phyloP scores from a whole-genome alignment of 2,329 filamentous ascomycete genomes.

The Colletotrichum karsti region DNA sequence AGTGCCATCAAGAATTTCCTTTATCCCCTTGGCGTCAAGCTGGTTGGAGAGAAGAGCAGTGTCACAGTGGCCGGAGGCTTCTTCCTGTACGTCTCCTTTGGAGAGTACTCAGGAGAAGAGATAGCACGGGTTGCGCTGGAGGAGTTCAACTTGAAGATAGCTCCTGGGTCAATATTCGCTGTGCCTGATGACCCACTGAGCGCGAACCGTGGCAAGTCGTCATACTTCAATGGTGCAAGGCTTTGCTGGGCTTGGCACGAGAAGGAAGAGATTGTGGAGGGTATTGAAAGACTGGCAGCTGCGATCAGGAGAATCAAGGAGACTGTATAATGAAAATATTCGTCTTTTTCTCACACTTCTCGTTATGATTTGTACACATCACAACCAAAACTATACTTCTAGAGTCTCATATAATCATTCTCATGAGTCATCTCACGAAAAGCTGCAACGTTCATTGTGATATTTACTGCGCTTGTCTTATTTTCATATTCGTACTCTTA shows the following conservation, averaged over 20 bases:
- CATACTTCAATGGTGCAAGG: conserved; percentile 51
- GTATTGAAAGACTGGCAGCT: conserved; percentile 66
- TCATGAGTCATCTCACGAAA: too few species aligned
- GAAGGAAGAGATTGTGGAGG: conserved; percentile 72
- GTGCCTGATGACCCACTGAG: conserved; percentile 42
- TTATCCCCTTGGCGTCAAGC: conserved; percentile 43
- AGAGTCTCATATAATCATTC: too few species aligned
- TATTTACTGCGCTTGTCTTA: too few species aligned
- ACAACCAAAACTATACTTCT: too few species aligned
- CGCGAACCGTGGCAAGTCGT: conserved; percentile 33
- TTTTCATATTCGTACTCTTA: too few species aligned
- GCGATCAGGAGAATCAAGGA: background rate
- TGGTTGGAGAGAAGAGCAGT: conserved; percentile 30
- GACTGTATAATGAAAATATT: background rate
- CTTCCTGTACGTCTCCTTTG: conserved; percentile 70
- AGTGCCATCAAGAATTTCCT: background rate
- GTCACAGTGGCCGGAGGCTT: conserved; percentile 60
- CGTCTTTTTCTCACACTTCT: background rate
- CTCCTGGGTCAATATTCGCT: conserved; percentile 64
- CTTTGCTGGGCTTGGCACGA: conserved; percentile 79
- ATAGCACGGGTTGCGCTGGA: conserved; percentile 54
- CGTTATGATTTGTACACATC: too few species aligned
- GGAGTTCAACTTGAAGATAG: conserved; percentile 64
- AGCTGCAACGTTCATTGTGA: too few species aligned
- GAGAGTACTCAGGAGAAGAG: conserved; percentile 47